Evolutionary conservation across 2,329 filamentous ascomycete species (phyloP), one percentile per base, ranked within the genome.

Genomic region (Epichloe glyceriae): DNA sequence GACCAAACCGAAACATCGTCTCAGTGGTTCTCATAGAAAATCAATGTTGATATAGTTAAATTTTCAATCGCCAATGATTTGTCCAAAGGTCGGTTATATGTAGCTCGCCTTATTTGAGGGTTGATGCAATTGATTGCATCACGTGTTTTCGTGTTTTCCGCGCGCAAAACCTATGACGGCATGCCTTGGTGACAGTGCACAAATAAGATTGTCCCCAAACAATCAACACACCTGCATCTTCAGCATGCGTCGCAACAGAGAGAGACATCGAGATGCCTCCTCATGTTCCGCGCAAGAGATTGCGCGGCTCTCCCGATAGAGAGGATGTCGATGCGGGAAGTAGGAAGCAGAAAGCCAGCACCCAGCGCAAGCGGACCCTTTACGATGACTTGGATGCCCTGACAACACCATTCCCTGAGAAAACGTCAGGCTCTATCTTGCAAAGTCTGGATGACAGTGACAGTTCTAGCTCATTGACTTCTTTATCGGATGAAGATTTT

Each of bases 281-380:
- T 22, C 70, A 78, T 56, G 73, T 86, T 15, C 74, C 82, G 46
- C 80, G 82, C 58, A 89, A 88, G 68, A 77, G 82, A 54, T 59
- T 80, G 57, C 77, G 74, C 53, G 76, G 62, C 17, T 64, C 78
- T 2, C 68, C 74, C 0, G 59, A 59, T 19, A 61, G 60, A 41
- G 55, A 58, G 41, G 52, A 54, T 10, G 34, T 30, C 19, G 8
- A 22, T 8, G 26, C 17, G 45, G 37, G 63, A 44, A 66, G 69
- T 55, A 43, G 44, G 22, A 22, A 50, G 46, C 50, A 54, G 61
- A 17, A 33, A 7, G 20, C 33, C 37, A 30, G 14, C 5, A 58
- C 55, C 17, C 56, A 53, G 12, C 39, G 30, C 39, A 57, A 54
- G 50, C 73, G 77, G 10, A 82, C 79, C 0, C 62, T 83, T 3